Evolutionary conservation across 1,284 basidiomycete genomes (phyloP).

Genomic region (Ganoderma boninense): DNA sequence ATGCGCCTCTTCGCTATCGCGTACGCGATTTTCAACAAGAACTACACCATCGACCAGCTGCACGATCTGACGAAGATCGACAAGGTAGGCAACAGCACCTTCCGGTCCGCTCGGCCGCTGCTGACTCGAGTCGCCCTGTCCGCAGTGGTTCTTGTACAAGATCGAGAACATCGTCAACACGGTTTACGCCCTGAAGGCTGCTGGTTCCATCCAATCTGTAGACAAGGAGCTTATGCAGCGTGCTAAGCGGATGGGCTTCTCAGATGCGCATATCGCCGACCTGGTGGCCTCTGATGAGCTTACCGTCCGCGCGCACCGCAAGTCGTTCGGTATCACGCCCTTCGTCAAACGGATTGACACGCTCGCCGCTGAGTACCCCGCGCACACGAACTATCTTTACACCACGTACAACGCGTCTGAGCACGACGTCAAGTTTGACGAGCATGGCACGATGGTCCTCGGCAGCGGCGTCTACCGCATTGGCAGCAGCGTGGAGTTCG

Average conservation of each 20-base stretch:
- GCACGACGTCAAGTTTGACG: slow-evolving; percentile 97
- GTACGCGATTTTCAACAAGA: slow-evolving; percentile 95
- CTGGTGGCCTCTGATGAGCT: slow-evolving; percentile 42
- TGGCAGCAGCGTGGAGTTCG: slow-evolving; percentile 98
- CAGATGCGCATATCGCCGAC: slow-evolving; percentile 89
- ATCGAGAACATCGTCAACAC: slow-evolving; percentile 96
- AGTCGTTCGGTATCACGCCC: slow-evolving; percentile 89
- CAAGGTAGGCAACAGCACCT: slow-evolving; percentile 59
- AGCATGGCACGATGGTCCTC: slow-evolving; percentile 99
- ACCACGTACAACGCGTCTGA: slow-evolving; percentile 98
- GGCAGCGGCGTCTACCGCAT: slow-evolving; percentile 99
- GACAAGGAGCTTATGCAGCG: slow-evolving; percentile 77
- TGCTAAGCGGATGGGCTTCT: slow-evolving; percentile 95
- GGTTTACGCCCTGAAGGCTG: slow-evolving; percentile 75
- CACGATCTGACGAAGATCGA: slow-evolving; percentile 98
- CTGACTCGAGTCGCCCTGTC: slow-evolving; percentile 11
- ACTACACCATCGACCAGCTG: slow-evolving; percentile 89
- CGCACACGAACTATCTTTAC: slow-evolving; percentile 99
- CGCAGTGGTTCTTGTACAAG: slow-evolving; percentile 97
- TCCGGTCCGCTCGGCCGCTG: slow-evolving; percentile 6
- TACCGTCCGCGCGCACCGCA: slow-evolving; percentile 85
- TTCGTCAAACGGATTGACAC: slow-evolving; percentile 99
- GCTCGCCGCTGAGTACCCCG: slow-evolving; percentile 98
- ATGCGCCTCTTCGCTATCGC: slow-evolving; percentile 97
- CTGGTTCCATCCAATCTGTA: slow-evolving; percentile 72